Percentiles rank a stretch among this genome's conserved stretches.
phyloP scores from a whole-genome alignment of 306 rosid species.

The Benincasa hispida region DNA sequence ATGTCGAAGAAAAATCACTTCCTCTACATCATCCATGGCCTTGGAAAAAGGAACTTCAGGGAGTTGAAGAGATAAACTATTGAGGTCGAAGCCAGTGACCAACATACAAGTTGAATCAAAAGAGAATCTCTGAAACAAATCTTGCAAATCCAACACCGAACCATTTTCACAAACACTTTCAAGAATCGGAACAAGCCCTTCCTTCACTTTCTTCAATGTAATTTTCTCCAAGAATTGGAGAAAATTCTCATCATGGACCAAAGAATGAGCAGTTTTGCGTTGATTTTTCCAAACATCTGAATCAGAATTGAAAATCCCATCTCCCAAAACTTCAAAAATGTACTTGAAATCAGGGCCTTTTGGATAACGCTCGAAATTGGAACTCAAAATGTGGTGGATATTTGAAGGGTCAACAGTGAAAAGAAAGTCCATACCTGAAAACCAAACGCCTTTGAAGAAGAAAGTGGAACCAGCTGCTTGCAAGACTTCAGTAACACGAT shows the following conservation, averaged over 20 bases:
- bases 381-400: no score
- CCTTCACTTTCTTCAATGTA: slow-evolving; percentile 8
- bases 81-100: slow-evolving; percentile 26
- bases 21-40: slow-evolving; percentile 13
- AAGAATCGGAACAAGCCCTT: slow-evolving; percentile 21
- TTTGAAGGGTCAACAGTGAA: no score
- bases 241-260: not conserved
- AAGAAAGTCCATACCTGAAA: no score
- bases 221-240: slow-evolving; percentile 11
- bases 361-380: no score
- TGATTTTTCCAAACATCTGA: slow-evolving; percentile 16
- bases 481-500: not conserved
- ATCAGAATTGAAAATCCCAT: slow-evolving; percentile 23
- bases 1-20: slow-evolving; percentile 4
- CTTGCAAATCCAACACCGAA: slow-evolving; percentile 21
- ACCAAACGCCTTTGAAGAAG: not conserved
- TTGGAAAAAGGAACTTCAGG: slow-evolving; percentile 13
- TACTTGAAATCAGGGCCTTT: no score
- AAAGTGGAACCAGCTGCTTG: slow-evolving; percentile 10
- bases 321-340: slow-evolving; percentile 22
- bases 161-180: not conserved
- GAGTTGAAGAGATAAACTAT: slow-evolving; percentile 8
- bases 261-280: slow-evolving; percentile 7
- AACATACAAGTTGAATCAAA: slow-evolving; percentile 15
- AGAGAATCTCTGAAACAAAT: slow-evolving; percentile 11